Evolutionary conservation across 2,329 filamentous ascomycete species (phyloP).

Genomic region (Geosmithia morbida): DNA sequence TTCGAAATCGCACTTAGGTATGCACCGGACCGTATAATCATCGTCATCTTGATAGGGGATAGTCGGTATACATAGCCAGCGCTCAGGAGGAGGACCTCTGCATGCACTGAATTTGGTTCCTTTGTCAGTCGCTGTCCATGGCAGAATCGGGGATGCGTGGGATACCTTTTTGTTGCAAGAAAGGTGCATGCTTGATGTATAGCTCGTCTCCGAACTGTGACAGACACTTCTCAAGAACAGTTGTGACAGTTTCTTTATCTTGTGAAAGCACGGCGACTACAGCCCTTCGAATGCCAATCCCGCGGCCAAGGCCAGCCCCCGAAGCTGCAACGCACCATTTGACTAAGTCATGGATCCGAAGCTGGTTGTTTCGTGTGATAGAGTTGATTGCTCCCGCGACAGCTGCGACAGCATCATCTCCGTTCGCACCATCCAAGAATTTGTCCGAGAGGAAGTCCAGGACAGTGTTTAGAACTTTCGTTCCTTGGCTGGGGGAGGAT

Average conservation of each 20-base stretch:
- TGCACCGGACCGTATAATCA: conserved; percentile 54
- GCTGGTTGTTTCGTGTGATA: conserved; percentile 30
- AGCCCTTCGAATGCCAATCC: conserved; percentile 52
- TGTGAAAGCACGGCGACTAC: conserved; percentile 42
- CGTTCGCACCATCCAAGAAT: conserved; percentile 19
- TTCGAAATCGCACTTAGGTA: conserved; percentile 78
- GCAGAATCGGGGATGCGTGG: not conserved
- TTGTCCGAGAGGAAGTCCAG: conserved; percentile 27
- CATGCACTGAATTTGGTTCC: conserved; percentile 45
- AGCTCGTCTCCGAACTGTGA: conserved; percentile 70
- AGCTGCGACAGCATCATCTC: conserved; percentile 33
- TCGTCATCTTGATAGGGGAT: conserved; percentile 49
- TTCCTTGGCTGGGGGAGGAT: conserved; percentile 10
- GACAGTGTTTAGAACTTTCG: conserved; percentile 12
- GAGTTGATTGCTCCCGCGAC: conserved; percentile 40
- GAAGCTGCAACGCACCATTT: conserved; percentile 52
- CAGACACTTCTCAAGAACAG: conserved; percentile 53
- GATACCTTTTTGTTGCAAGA: conserved; percentile 78
- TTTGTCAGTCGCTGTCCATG: conserved; percentile 7
- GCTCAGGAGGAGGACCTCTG: conserved; percentile 63
- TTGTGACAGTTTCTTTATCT: conserved; percentile 34
- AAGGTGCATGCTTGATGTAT: conserved; percentile 72
- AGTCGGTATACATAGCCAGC: conserved; percentile 62
- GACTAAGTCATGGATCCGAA: conserved; percentile 38
- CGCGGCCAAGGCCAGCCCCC: conserved; percentile 50